A percentile compares a stretch with the other conserved stretches of the same genome.
These are phyloP conservation scores for Heracleum sosnowskyi DNA, from an alignment of 129 eudicot species.

Conservation along the genomic window DNA sequence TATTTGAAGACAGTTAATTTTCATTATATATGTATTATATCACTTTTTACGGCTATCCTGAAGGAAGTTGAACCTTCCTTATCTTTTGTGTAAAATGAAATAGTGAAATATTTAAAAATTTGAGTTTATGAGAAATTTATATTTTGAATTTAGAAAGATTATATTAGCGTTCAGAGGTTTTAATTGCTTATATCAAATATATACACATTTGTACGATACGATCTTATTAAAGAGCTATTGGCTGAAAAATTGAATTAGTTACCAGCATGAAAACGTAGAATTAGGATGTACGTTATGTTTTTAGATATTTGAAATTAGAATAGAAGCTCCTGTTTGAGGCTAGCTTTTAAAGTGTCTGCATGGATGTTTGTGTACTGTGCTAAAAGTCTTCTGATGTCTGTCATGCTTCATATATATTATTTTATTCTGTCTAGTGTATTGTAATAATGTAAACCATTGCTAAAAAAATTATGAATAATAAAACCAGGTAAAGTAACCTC, in stretches of 20 bases:
- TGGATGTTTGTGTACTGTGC: background rate
- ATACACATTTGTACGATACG: too few relatives aligned
- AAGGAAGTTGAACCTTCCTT: background rate
- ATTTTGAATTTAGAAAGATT: background rate
- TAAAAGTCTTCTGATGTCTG: background rate
- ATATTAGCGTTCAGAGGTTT: background rate
- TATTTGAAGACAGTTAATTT: too few relatives aligned
- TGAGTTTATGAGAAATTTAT: too few relatives aligned
- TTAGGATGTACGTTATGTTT: background rate
- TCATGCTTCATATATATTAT: constrained; percentile 6
- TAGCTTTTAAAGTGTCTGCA: background rate
- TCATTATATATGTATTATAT: too few relatives aligned
- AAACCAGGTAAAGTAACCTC: constrained; percentile 41
- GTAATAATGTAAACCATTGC: constrained; percentile 8
- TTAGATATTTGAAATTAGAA: background rate
- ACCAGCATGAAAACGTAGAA: background rate
- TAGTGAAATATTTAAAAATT: too few relatives aligned
- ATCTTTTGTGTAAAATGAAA: background rate
- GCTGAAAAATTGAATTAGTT: background rate
- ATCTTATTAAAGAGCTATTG: background rate
- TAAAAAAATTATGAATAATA: background rate
- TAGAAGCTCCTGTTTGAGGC: background rate
- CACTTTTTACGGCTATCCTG: background rate
- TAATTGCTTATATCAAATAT: too few relatives aligned
- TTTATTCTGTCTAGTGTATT: background rate